Base-by-base conservation (phyloP, 768 basidiomycete genomes). In the Amanita exitialis region DNA sequence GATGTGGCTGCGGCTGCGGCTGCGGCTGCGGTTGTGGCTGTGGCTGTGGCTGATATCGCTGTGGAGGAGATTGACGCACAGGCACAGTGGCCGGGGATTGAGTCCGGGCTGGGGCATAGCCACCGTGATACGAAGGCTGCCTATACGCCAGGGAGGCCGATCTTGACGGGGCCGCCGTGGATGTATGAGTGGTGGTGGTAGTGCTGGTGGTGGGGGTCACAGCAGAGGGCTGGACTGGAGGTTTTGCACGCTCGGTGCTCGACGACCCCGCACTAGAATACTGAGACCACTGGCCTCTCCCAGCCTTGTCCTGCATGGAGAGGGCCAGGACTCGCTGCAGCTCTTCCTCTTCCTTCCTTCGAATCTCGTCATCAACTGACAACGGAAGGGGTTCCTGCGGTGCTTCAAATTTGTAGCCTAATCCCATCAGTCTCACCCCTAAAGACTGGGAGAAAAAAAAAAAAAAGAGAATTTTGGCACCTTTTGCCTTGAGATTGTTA, bases 291-390 rank as follows among this genome's bases (percentile, higher is more conserved):
- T 75, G 70, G 4, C 62, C 58, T 44, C 90, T 75, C 0, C 92
- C 93, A 9, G 93, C 93, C 56, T 84, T 86, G 62, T 97, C 93
- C 49, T 84, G 82, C 69, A 92, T 84, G n/a, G 87, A 90, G 69
- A 96, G 82, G 61, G 95, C 93, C 23, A 98, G 73, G 0, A 85
- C 95, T 4, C 92, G 81, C 60, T 92, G 89, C 2, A 98, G 80
- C 57, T 98, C 95, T 60, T 95, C 95, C 60, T 97, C 95, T 62
- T 98, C 95, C 53, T 79, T 78, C 10, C 90, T 74, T 10, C 88
- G 78, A 38, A 80, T 78, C 10, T 89, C 90, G 54, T 91, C 90
- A 54, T 90, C 88, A 12, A 82, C 79, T 0, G 78, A 62, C 1
- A 80, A 83, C 0, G 88, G 86, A 3, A 80, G 74, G 13, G 80